Percentiles rank a stretch among this genome's conserved stretches.
Evolutionary conservation across 768 basidiomycete species (phyloP).

Genomic region (Tulasnella sp.): DNA sequence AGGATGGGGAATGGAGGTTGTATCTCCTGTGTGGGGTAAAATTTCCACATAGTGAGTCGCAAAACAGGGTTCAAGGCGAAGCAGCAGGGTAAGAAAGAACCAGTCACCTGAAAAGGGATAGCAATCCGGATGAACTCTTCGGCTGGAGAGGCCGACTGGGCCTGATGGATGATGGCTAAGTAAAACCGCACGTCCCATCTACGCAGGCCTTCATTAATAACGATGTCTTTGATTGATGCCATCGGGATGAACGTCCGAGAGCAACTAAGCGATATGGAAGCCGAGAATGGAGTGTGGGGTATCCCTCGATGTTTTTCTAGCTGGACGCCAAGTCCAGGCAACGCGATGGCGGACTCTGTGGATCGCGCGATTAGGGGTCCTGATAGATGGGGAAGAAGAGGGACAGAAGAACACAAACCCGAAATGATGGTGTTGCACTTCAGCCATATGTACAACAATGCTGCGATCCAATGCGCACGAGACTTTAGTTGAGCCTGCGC

Average conservation of each 20-base stretch:
- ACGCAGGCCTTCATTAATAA: slow-evolving; percentile 64
- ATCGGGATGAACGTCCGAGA: slow-evolving; percentile 52
- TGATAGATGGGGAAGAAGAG: not conserved
- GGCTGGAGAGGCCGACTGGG: not conserved
- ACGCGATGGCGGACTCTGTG: slow-evolving; percentile 57
- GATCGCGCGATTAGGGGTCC: not conserved
- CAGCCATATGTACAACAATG: not conserved
- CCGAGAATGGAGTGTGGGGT: slow-evolving; percentile 28
- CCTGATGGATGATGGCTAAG: slow-evolving; percentile 35
- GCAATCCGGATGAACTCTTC: slow-evolving; percentile 29
- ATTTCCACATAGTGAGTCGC: too few relatives aligned
- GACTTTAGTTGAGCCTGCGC: not conserved
- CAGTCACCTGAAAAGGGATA: slow-evolving; percentile 50
- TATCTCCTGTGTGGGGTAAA: slow-evolving; percentile 40
- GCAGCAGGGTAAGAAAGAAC: not conserved
- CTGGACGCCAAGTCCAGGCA: slow-evolving; percentile 62
- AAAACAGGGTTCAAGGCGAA: not conserved
- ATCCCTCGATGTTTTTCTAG: slow-evolving; percentile 60
- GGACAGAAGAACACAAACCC: not conserved
- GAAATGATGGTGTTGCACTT: slow-evolving; percentile 3
- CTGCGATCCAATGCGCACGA: not conserved
- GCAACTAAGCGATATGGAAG: slow-evolving; percentile 21
- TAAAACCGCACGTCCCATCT: slow-evolving; percentile 68
- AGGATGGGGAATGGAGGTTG: slow-evolving; percentile 55
- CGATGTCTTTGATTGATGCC: slow-evolving; percentile 42